These are phyloP conservation scores for Silene vulgaris DNA, from an alignment of 179 eudicot species.

Conservation along the genomic window DNA sequence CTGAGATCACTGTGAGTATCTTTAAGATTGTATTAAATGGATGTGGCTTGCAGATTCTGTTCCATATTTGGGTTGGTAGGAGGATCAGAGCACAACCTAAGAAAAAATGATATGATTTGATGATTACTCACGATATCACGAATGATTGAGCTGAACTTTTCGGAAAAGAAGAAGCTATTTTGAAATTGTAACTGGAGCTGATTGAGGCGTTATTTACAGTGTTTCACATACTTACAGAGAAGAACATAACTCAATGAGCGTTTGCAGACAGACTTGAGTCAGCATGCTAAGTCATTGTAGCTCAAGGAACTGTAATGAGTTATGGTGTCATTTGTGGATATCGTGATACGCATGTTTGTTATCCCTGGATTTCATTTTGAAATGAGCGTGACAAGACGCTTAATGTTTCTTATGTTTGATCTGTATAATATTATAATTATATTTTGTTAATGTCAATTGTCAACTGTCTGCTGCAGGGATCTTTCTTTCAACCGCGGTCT, in stretches of 20 bases:
- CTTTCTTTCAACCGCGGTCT: slow-evolving; percentile 73
- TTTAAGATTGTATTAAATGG: background rate
- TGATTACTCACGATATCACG: background rate
- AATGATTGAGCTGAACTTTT: background rate
- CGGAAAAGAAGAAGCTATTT: background rate
- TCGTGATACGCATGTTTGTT: background rate
- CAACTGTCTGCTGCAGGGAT: slow-evolving; percentile 51
- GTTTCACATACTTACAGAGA: no score
- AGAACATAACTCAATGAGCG: no score
- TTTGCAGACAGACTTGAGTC: background rate
- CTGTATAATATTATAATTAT: background rate
- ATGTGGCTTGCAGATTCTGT: background rate
- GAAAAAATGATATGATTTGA: background rate
- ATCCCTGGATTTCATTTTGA: background rate
- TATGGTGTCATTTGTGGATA: background rate
- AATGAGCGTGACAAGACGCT: background rate
- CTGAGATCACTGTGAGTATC: slow-evolving; percentile 63
- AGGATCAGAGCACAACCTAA: background rate
- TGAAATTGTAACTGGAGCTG: background rate
- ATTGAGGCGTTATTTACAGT: no score
- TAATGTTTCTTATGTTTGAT: background rate
- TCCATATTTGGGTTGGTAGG: background rate
- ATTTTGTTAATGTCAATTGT: slow-evolving; percentile 6
- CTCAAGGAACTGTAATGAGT: background rate
- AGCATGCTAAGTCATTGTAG: background rate